A percentile compares a stretch with the other conserved stretches of the same genome.
Evolutionary conservation across 2,329 filamentous ascomycete genomes (phyloP).

Genomic region (Didymellaceae sp.): DNA sequence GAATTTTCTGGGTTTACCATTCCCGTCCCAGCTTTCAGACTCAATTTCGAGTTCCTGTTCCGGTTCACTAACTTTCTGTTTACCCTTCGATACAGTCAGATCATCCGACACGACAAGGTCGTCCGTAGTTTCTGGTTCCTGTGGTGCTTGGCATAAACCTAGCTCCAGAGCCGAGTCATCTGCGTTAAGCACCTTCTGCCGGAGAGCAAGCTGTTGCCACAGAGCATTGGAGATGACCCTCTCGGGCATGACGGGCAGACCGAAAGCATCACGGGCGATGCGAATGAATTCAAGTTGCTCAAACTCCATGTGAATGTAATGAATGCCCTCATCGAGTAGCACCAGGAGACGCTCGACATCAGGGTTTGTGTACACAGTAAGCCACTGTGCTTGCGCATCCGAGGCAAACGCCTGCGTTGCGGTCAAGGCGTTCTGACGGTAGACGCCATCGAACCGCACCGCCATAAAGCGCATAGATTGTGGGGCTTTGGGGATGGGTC

Average conservation of each 20-base stretch:
- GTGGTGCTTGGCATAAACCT: constrained; percentile 55
- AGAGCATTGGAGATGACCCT: constrained; percentile 62
- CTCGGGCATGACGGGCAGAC: constrained; percentile 62
- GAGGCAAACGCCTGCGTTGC: constrained; percentile 44
- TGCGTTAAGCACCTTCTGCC: constrained; percentile 62
- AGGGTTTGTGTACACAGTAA: constrained; percentile 59
- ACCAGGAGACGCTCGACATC: constrained; percentile 64
- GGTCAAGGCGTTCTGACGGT: constrained; percentile 54
- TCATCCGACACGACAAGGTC: constrained; percentile 30
- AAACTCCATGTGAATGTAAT: constrained; percentile 66
- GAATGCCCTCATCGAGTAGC: constrained; percentile 64
- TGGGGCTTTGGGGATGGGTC: constrained; percentile 55
- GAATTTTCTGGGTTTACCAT: constrained; percentile 62
- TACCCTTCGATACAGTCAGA: constrained; percentile 50
- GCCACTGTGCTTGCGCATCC: constrained; percentile 56
- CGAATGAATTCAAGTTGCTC: constrained; percentile 64
- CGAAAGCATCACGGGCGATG: constrained; percentile 59
- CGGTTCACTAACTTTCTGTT: constrained; percentile 45
- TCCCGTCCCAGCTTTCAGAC: constrained; percentile 61
- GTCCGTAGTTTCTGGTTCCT: constrained; percentile 40
- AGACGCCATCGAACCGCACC: constrained; percentile 60
- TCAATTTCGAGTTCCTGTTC: constrained; percentile 46
- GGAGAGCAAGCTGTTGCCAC: constrained; percentile 64
- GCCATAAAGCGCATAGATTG: constrained; percentile 57
- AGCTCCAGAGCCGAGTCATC: constrained; percentile 60